Base-by-base conservation (phyloP, 2,329 filamentous ascomycete genomes). In the Diplodia scrobiculata region DNA sequence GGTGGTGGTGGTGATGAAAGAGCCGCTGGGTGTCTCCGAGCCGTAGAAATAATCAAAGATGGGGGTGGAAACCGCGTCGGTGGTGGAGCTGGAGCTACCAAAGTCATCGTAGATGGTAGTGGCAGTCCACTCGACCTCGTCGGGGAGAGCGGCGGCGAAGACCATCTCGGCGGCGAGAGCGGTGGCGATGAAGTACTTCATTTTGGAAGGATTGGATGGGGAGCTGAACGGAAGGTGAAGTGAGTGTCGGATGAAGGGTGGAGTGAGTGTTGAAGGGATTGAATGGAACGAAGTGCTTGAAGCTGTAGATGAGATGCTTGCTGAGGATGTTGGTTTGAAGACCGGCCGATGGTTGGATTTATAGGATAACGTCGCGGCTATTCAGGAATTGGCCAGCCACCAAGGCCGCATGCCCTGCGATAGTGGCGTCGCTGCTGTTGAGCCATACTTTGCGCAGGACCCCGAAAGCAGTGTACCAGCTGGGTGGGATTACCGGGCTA, bases 101-200 rank as follows among this genome's bases (percentile, higher is more conserved):
- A 25, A 25, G 2, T 36, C 17, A 17, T 34, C 19, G 45, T 27
- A 50, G 41, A 45, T 36, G 54, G 19, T 19, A 14, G 54, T 21
- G 17, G 34, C n/a, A 7, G 54, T 36, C 21, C 14, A 9, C 5
- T 60, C 10, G 38, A 19, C 14, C 38, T 32, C 29, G 29, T 32
- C 29, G 29, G 29, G 45, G 27, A 34, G 34, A 29, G 45, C 58
- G 45, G 19, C 58, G 45, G 29, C 41, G 19, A 62, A 32, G 41
- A 45, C 45, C 58, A 62, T 45, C 58, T 60, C 41, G 19, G 58
- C 45, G 21, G 58, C 45, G 58, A 62, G 29, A 7, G 58, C 36
- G 45, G 58, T 21, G 58, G 58, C 58, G 27, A 36, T n/a, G 58
- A 51, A 50, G 45, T 32, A 36, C 45, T 50, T 50, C 58, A 62